phyloP scores from a whole-genome alignment of 2,329 filamentous ascomycete species.

The Endoconidiophora polonica region DNA sequence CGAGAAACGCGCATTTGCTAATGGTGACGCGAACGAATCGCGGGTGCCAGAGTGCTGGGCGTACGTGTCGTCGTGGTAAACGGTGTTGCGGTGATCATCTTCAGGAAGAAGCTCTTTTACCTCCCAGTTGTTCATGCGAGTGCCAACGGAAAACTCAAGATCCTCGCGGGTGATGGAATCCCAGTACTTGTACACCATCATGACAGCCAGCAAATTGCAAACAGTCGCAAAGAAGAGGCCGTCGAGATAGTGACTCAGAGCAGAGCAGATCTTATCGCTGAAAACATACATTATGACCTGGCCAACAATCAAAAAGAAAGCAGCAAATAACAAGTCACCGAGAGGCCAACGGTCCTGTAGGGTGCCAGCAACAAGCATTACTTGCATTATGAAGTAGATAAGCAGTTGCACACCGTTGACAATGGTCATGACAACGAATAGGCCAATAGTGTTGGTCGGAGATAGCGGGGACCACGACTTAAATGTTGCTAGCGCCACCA shows the following conservation, averaged over 20 bases:
- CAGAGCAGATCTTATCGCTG: constrained; percentile 67
- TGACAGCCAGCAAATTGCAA: constrained; percentile 84
- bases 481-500: constrained; percentile 82
- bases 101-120: constrained; percentile 80
- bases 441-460: constrained; percentile 69
- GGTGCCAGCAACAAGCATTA: constrained; percentile 75
- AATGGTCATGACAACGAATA: constrained; percentile 86
- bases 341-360: constrained; percentile 91
- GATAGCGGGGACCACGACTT: constrained; percentile 75
- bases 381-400: constrained; percentile 74
- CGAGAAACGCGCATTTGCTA: constrained; percentile 5
- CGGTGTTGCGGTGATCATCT: constrained; percentile 57
- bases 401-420: constrained; percentile 76
- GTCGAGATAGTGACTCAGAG: constrained; percentile 81
- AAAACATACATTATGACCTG: constrained; percentile 89
- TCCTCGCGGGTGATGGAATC: constrained; percentile 98
- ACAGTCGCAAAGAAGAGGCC: constrained; percentile 87
- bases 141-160: constrained; percentile 92
- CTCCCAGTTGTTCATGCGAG: constrained; percentile 94
- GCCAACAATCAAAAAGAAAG: constrained; percentile 80
- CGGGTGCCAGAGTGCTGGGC: constrained; percentile 23
- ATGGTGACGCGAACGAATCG: constrained; percentile 15
- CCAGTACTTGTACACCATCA: constrained; percentile 99
- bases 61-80: constrained; percentile 54
- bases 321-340: constrained; percentile 76